Evolutionary conservation across 805 yeast species (phyloP), one percentile per base, ranked within the genome.

Genomic region (Torulaspora indica): DNA sequence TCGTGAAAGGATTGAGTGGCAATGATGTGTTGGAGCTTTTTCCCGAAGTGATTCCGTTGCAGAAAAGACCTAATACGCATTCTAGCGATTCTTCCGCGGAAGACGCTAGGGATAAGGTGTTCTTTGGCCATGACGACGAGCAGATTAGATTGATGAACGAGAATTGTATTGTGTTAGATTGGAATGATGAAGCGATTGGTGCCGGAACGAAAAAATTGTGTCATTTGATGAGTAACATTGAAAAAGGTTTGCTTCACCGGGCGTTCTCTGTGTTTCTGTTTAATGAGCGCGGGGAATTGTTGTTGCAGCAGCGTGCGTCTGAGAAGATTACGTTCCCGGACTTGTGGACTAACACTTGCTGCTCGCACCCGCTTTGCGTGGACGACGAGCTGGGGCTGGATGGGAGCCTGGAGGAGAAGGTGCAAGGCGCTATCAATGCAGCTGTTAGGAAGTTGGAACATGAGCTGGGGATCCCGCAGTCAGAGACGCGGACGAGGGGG

Each of bases 301-400:
- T 93, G 46, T 73, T 93, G 54, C 99, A 93, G 70, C 97, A 91
- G 70, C 80, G 99, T 56, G 98, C 99, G 0, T 80, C 81, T 39
- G 98, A 93, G 64, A 93, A 93, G 66, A 93, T 93, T 69, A 93
- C 99, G 1, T 93, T 93, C 67, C 95, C 98, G 0, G 80, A 80
- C 46, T 81, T 90, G 83, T 93, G 99, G 99, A 93, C 99, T 20
- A 93, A 93, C 66, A 93, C 99, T 1, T 93, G 99, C 69, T 93
- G 99, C 66, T 90, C 98, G 1, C 99, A 93, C 64, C 99, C 99
- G 8, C 73, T 93, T 42, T 88, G 96, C 43, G 78, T 88, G 28
- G 76, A 81, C 30, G 70, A 78, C 29, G 99, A 93, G 66, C 71
- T 89, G 61, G 97, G 97, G 8, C 60, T 70, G 33, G 47, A 50